These are phyloP conservation scores for Aspergillus terreus DNA, from an alignment of 2,329 filamentous ascomycete species.

Conservation along the genomic window DNA sequence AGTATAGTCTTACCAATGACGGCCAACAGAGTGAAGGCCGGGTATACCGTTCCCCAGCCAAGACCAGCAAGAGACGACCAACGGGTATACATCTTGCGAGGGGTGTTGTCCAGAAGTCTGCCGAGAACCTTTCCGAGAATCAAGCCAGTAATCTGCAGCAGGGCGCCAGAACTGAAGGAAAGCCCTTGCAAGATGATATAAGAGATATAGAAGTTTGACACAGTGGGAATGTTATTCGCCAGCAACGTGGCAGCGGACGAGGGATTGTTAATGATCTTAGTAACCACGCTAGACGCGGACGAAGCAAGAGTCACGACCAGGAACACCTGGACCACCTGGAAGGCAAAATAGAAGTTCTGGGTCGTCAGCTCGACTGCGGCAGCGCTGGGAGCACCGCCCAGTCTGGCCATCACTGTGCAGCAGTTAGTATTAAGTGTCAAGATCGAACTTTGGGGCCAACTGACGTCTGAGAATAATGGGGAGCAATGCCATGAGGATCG, in stretches of 20 bases:
- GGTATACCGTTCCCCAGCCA: slow-evolving; percentile 80
- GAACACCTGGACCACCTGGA: slow-evolving; percentile 80
- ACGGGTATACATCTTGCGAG: slow-evolving; percentile 72
- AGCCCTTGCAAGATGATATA: slow-evolving; percentile 94
- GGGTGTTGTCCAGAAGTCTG: slow-evolving; percentile 70
- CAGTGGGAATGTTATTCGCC: slow-evolving; percentile 70
- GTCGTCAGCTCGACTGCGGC: slow-evolving; percentile 82
- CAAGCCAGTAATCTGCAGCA: slow-evolving; percentile 72
- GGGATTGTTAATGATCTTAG: slow-evolving; percentile 62
- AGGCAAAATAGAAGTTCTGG: slow-evolving; percentile 79
- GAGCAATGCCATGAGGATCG: slow-evolving; percentile 81
- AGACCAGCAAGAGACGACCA: slow-evolving; percentile 72
- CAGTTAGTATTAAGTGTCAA: background rate
- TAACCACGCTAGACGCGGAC: slow-evolving; percentile 67
- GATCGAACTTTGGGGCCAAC: slow-evolving; percentile 21
- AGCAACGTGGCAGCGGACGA: slow-evolving; percentile 60
- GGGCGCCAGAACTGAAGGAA: slow-evolving; percentile 67
- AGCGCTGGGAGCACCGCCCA: slow-evolving; percentile 74
- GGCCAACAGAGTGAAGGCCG: slow-evolving; percentile 74
- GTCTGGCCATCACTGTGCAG: slow-evolving; percentile 65
- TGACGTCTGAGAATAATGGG: slow-evolving; percentile 74
- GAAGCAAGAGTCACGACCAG: slow-evolving; percentile 79
- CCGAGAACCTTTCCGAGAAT: slow-evolving; percentile 71
- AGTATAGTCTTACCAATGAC: slow-evolving; percentile 63
- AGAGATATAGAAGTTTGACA: slow-evolving; percentile 91